Conservation (phyloP, 768 basidiomycete species). For the Omphalotus guepiniiformis region DNA sequence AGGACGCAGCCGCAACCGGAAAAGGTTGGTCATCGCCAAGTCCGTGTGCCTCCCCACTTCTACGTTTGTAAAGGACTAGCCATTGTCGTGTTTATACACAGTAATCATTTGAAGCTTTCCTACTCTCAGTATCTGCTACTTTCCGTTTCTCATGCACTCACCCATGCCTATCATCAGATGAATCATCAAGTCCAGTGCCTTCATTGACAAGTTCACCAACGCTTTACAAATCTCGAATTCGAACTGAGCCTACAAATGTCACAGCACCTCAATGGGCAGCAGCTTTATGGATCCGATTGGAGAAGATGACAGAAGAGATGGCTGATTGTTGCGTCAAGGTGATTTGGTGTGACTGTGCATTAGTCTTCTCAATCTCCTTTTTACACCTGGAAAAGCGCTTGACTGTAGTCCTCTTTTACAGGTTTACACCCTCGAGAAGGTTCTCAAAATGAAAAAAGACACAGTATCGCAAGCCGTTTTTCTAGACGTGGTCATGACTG, state of each 20-base stretch:
- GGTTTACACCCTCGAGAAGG: conserved; percentile 96
- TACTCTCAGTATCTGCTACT: too few relatives aligned
- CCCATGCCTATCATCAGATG: conserved; percentile 15
- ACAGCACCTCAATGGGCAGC: conserved; percentile 85
- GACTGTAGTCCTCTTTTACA: conserved; percentile 23
- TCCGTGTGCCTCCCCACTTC: too few relatives aligned
- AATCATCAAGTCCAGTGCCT: conserved; percentile 25
- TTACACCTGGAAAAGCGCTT: too few relatives aligned
- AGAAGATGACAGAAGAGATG: conserved; percentile 84
- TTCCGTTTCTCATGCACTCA: too few relatives aligned
- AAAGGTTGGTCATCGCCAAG: too few relatives aligned
- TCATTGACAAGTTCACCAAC: too few relatives aligned
- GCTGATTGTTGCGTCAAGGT: conserved; percentile 89
- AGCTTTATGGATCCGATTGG: conserved; percentile 78
- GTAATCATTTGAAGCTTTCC: too few relatives aligned
- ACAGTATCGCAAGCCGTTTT: conserved; percentile 71
- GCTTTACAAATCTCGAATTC: conserved; percentile 80
- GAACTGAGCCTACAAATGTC: conserved; percentile 86
- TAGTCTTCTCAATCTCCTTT: neutral
- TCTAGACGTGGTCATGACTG: conserved; percentile 93
- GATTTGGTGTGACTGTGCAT: neutral
- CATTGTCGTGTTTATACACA: too few relatives aligned
- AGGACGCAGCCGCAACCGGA: conserved; percentile 72
- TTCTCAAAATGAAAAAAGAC: conserved; percentile 86
- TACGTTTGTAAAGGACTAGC: conserved; percentile 11